Percentiles rank a stretch among this genome's conserved stretches.
Evolutionary conservation across 495 filamentous ascomycete species (phyloP).

Genomic region (Trichoderma erinaceum): DNA sequence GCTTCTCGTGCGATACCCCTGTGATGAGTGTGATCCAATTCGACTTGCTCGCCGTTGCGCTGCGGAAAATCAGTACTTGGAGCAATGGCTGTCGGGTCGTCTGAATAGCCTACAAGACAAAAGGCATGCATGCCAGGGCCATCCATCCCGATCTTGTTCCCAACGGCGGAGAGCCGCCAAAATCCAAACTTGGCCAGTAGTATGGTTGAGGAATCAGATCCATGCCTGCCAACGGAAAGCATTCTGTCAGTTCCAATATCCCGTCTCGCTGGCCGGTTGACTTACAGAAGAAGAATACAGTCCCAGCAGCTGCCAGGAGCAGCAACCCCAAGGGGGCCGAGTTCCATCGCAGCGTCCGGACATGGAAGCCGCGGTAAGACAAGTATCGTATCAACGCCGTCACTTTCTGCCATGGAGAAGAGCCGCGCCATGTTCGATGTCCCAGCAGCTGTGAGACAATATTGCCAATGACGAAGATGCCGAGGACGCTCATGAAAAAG

Average conservation of each 20-base stretch:
- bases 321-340: slow-evolving; percentile 40
- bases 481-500: slow-evolving; percentile 43
- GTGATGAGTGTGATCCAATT: slow-evolving; percentile 49
- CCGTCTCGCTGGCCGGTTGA: neutral
- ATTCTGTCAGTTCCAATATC: neutral
- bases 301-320: slow-evolving; percentile 34
- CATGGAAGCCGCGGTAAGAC: slow-evolving; percentile 36
- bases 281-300: slow-evolving; percentile 40
- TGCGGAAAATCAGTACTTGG: neutral
- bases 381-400: slow-evolving; percentile 22
- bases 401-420: slow-evolving; percentile 18
- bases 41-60: slow-evolving; percentile 27
- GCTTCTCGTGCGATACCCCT: slow-evolving; percentile 49
- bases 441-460: slow-evolving; percentile 22
- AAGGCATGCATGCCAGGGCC: slow-evolving; percentile 46
- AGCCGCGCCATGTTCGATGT: slow-evolving; percentile 15
- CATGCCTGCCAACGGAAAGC: slow-evolving; percentile 24
- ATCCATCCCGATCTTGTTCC: slow-evolving; percentile 49
- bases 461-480: slow-evolving; percentile 39
- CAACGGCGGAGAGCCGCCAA: slow-evolving; percentile 45
- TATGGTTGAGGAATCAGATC: slow-evolving; percentile 47
- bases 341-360: slow-evolving; percentile 27
- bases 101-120: slow-evolving; percentile 30
- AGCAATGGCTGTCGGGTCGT: neutral
- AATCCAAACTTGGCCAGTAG: slow-evolving; percentile 50